Evolutionary conservation across 2,329 filamentous ascomycete genomes (phyloP).

Genomic region (Colletotrichum lini): DNA sequence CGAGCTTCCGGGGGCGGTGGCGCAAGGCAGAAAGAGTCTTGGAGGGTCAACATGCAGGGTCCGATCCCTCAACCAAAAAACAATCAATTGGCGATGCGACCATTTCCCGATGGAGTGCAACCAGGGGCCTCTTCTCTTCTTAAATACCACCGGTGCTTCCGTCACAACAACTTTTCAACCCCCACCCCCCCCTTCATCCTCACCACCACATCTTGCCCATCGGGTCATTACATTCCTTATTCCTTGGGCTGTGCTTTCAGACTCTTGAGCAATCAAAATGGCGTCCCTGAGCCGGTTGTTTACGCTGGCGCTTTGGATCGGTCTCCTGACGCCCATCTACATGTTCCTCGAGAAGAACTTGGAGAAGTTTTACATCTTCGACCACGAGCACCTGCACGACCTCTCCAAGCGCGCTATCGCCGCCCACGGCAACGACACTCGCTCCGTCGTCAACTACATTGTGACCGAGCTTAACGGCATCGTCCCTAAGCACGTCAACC

Average conservation of each 20-base stretch:
- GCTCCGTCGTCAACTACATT: constrained; percentile 77
- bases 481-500: constrained; percentile 71
- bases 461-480: constrained; percentile 75
- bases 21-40: constrained; percentile 39
- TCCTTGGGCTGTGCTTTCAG: constrained; percentile 1
- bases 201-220: constrained; percentile 10
- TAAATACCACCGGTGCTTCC: constrained; percentile 22
- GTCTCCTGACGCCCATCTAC: constrained; percentile 67
- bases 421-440: constrained; percentile 82
- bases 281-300: constrained; percentile 56
- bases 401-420: constrained; percentile 76
- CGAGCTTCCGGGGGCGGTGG: constrained; percentile 37
- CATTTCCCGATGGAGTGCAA: constrained; percentile 25
- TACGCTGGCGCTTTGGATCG: constrained; percentile 67
- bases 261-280: constrained; percentile 24
- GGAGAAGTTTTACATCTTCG: constrained; percentile 82
- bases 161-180: not conserved
- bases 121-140: constrained; percentile 5
- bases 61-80: constrained; percentile 39
- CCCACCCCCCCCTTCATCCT: not conserved
- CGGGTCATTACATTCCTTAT: constrained; percentile 26
- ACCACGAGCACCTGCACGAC: constrained; percentile 76
- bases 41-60: constrained; percentile 36
- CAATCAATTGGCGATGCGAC: constrained; percentile 30
- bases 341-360: constrained; percentile 72